These are phyloP conservation scores for Suillus sp. DNA, from an alignment of 768 basidiomycete species.

Conservation along the genomic window DNA sequence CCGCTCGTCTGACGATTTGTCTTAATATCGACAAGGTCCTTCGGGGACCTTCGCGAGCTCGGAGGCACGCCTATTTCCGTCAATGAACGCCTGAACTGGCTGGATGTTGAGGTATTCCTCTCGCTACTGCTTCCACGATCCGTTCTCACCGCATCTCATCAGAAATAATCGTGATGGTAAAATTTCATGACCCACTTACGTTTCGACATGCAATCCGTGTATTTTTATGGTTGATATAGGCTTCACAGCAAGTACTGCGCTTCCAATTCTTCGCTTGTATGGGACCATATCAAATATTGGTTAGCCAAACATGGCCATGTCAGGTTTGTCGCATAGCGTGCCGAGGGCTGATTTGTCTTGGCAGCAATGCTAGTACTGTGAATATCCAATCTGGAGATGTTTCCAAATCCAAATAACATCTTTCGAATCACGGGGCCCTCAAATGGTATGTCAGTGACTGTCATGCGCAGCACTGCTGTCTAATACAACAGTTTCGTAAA, in stretches of 20 bases:
- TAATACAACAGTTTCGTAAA: not conserved
- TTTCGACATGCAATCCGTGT: not conserved
- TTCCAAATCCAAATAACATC: not conserved
- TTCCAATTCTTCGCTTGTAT: not conserved
- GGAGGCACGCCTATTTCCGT: not conserved
- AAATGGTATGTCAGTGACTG: not conserved
- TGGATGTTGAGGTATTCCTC: not conserved
- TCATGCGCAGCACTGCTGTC: not conserved
- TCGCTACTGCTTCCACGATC: slow-evolving; percentile 5
- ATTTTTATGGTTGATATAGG: slow-evolving; percentile 1
- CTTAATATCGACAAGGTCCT: not conserved
- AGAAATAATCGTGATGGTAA: not conserved
- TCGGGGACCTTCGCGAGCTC: not conserved
- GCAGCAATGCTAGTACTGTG: not conserved
- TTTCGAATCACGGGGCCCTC: not conserved
- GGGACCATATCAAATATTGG: not conserved
- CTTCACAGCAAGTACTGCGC: not conserved
- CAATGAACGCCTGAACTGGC: not conserved
- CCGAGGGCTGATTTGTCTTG: not conserved
- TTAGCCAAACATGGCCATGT: not conserved
- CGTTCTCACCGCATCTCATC: slow-evolving; percentile 6
- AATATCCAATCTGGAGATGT: not conserved
- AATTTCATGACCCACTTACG: not conserved
- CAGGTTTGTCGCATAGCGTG: not conserved
- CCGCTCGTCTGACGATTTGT: not conserved